Conservation (phyloP, 768 basidiomycete species). For the Udeniomyces megalosporus region DNA sequence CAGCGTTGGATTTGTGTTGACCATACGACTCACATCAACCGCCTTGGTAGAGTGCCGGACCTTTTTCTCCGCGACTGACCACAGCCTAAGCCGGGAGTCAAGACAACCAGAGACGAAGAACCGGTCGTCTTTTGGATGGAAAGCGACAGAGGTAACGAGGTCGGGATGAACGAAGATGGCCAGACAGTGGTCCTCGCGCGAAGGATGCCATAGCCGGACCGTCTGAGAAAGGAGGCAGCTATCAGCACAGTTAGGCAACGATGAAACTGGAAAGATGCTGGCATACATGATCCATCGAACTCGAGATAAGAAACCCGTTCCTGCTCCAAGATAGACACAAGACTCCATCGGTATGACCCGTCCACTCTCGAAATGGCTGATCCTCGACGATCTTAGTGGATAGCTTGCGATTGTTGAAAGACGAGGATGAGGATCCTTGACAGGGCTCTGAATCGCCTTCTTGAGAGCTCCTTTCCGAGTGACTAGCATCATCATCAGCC, state of each 20-base stretch:
- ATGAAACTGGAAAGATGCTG: neutral
- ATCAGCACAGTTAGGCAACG: neutral
- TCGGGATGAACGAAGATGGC: constrained; percentile 24
- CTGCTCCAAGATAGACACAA: constrained; percentile 25
- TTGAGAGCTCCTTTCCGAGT: too few species aligned
- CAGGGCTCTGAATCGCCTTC: too few species aligned
- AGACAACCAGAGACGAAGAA: constrained; percentile 24
- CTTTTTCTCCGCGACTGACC: constrained; percentile 22
- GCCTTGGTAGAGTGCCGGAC: constrained; percentile 21
- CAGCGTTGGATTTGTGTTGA: too few species aligned
- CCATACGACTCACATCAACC: constrained; percentile 9
- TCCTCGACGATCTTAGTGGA: neutral
- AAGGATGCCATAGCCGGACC: constrained; percentile 24
- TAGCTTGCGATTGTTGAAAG: neutral
- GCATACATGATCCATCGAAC: constrained; percentile 22
- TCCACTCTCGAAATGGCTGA: constrained; percentile 18
- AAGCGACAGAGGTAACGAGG: constrained; percentile 24
- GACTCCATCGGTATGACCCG: constrained; percentile 23
- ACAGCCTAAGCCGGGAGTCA: constrained; percentile 22
- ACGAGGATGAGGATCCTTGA: too few species aligned
- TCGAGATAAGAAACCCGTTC: constrained; percentile 23
- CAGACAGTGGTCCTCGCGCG: constrained; percentile 20
- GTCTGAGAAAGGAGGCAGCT: constrained; percentile 8
- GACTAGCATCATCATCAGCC: too few species aligned
- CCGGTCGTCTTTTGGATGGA: constrained; percentile 24